Percentiles rank a stretch among this genome's conserved stretches.
Evolutionary conservation across 164 flowering plant species (phyloP).

Genomic region (Magnolia officinalis): DNA sequence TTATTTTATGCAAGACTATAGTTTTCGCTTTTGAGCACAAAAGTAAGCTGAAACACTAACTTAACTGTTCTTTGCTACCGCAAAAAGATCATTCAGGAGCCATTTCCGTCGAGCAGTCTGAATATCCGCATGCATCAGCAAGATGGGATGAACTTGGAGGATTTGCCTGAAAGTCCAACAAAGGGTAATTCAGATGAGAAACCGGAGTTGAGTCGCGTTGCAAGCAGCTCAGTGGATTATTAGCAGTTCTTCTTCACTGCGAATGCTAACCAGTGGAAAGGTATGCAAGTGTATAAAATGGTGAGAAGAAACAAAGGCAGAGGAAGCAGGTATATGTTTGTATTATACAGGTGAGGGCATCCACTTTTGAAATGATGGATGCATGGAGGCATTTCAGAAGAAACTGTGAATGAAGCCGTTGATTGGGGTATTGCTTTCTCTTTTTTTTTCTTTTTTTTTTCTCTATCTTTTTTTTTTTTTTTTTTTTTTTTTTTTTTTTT

Average conservation of each 20-base stretch:
- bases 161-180: conserved; percentile 48
- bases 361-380: conserved; percentile 32
- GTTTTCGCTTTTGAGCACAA: neutral
- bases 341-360: conserved; percentile 16
- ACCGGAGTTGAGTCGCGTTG: conserved; percentile 21
- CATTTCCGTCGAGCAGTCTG: conserved; percentile 51
- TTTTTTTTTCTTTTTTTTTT: conserved; percentile 7
- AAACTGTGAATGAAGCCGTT: conserved; percentile 18
- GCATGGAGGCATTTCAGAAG: conserved; percentile 8
- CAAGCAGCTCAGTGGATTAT: conserved; percentile 10
- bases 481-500: too few relatives aligned
- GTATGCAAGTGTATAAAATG: conserved; percentile 31
- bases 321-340: conserved; percentile 3
- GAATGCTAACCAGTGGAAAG: conserved; percentile 29
- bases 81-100: conserved; percentile 40
- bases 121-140: conserved; percentile 60
- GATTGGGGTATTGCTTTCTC: neutral
- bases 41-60: neutral
- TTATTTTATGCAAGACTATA: too few relatives aligned
- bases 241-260: conserved; percentile 7
- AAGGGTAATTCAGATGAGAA: conserved; percentile 39
- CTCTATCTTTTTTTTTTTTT: too few relatives aligned
- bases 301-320: conserved; percentile 8
- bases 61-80: neutral
- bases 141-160: conserved; percentile 58